Percentiles rank a stretch among this genome's conserved stretches.
These are phyloP conservation scores for Lasiodiplodia sp. DNA, from an alignment of 2,329 filamentous ascomycete genomes.

Conservation along the genomic window DNA sequence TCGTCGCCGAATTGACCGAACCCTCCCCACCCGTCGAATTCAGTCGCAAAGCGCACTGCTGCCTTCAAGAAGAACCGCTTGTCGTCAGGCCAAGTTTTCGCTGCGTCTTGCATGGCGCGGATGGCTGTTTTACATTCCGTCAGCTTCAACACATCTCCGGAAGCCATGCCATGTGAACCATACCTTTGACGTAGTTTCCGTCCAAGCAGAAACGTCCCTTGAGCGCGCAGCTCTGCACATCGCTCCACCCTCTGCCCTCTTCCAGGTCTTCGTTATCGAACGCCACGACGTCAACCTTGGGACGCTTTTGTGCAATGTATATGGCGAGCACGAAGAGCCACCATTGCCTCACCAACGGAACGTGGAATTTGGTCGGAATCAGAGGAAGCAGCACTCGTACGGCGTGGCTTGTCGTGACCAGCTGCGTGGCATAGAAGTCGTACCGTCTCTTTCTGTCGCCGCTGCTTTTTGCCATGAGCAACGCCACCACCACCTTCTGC, in stretches of 20 bases:
- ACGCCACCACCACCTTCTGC: constrained; percentile 60
- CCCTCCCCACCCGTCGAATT: constrained; percentile 73
- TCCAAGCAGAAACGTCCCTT: constrained; percentile 73
- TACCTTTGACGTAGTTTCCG: constrained; percentile 79
- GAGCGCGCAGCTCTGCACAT: constrained; percentile 75
- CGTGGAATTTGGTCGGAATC: constrained; percentile 75
- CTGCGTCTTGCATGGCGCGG: constrained; percentile 76
- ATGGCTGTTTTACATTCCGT: constrained; percentile 58
- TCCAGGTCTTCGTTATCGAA: constrained; percentile 63
- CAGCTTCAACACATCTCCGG: background rate
- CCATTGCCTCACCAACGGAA: constrained; percentile 82
- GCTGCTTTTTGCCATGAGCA: constrained; percentile 65
- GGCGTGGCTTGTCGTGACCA: constrained; percentile 86
- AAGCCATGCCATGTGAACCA: constrained; percentile 45
- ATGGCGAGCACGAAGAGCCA: constrained; percentile 82
- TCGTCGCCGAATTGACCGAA: constrained; percentile 41
- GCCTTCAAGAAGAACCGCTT: constrained; percentile 71
- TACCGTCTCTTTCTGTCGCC: constrained; percentile 60
- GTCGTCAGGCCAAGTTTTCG: constrained; percentile 75
- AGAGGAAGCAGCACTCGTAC: constrained; percentile 84
- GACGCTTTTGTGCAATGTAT: constrained; percentile 78
- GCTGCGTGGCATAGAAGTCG: constrained; percentile 83
- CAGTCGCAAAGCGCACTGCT: constrained; percentile 75
- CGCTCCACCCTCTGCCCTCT: constrained; percentile 75
- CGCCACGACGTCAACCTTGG: constrained; percentile 70